Evolutionary conservation across 306 rosid species (phyloP), one percentile per base, ranked within the genome.

Genomic region (Calophaca sinica): DNA sequence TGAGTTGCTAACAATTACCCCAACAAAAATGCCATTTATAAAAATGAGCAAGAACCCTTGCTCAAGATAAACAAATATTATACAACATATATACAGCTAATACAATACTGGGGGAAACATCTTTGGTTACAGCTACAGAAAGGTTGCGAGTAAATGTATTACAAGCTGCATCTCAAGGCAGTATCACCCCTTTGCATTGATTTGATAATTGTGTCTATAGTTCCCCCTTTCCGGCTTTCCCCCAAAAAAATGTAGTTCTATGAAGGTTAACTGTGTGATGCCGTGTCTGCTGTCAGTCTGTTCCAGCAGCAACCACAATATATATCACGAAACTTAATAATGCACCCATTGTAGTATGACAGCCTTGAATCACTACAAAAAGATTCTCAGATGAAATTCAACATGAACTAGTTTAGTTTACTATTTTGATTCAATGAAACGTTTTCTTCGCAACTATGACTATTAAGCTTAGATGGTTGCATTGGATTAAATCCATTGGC

Each of bases 371-470:
- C 12, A 9, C 12, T 44, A 44, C 49, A 41, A 8, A 44, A 68
- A 6, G 57, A 55, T 62, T 60, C 80, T 72, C 75, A 45, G 73
- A 61, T 80, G 49, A 78, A 85, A 42, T 57, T 71, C 81, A 71
- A 75, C 64, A 70, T 65, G 81, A 72, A 65, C 77, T 70, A 65
- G 54, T 52, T 77, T 86, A 38, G 54, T 20, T 20, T 59, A n/a
- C 81, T 68, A 48, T 20, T 20, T 20, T 76, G 87, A 80, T 48
- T 79, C 83, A 75, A 77, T 20, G 48, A 80, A 4, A 91, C 91
- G 68, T 89, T 93, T 85, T 89, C 91, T 84, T 80, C 94, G 20
- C 72, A 42, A 35, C 77, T 14, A 52, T 81, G 73, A 7, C 3
- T 49, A 38, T 38, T 80, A 49, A 55, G 76, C 53, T 53, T 58